Evolutionary conservation across 441 rosid genomes (phyloP), one percentile per base, ranked within the genome.

Genomic region (Mallotus japonicus): DNA sequence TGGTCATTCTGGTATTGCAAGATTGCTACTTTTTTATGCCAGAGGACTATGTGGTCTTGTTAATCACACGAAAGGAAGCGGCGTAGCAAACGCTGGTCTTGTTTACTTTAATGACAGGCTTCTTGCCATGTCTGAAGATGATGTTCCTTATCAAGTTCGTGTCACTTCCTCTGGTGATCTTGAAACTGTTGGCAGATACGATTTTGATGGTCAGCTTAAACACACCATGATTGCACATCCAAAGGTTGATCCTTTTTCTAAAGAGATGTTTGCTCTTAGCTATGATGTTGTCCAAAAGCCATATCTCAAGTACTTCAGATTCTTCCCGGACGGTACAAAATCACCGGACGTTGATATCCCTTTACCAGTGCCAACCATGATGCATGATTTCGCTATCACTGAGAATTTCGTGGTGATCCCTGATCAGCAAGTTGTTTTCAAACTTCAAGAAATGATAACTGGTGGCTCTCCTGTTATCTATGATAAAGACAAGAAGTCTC

Each of bases 51-150:
- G 75, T 42, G 89, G 96, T 49, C 76, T 90, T 6, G 73, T 90
- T 20, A 83, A 89, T 73, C 87, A 78, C 5, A 83, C 62, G 24
- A 82, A 86, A n/a, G 96, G 96, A n/a, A 83, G 77, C 49, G 96
- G 93, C 4, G 93, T 87, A 2, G 96, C 96, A 0, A 90, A 90
- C 86, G 96, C 96, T 22, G 93, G 96, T 14, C 76, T 90, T 4
- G 89, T 86, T 49, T 90, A 86, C 74, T 89, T 89, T 80, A 86
- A 89, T 63, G 79, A 79, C 82, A 83, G 89, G 59, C 83, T 90
- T 22, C 82, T 90, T n/a, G 96, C 96, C 0, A 89, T 89, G 93
- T 90, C 96, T 2, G 96, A 90, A 58, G 96, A 90, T 54, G 96
- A 90, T 65, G 84, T 89, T 34, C 96, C 96, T 55, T 90, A 90